A percentile compares a stretch with the other conserved stretches of the same genome.
phyloP scores from a whole-genome alignment of 2,329 filamentous ascomycete species.

The Aspergillus oerlinghausenensis region DNA sequence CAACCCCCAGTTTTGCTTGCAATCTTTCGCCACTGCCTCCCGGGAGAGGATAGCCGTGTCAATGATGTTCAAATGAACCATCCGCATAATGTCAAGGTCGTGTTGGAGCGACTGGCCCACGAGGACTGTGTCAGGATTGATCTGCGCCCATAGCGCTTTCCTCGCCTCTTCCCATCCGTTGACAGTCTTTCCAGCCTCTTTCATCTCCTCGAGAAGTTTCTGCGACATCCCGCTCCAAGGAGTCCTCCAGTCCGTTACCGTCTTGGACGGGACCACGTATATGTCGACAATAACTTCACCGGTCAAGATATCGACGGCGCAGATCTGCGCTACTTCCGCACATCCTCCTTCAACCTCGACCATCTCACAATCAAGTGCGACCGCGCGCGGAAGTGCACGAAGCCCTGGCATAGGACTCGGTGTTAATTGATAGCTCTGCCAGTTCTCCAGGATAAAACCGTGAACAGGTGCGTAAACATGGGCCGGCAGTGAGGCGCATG shows the following conservation, averaged over 20 bases:
- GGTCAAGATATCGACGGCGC: constrained; percentile 44
- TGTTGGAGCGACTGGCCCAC: constrained; percentile 46
- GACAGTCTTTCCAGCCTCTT: constrained; percentile 28
- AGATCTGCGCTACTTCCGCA: constrained; percentile 34
- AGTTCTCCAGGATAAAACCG: background rate
- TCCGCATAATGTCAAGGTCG: constrained; percentile 43
- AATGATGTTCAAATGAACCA: constrained; percentile 41
- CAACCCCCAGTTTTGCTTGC: constrained; percentile 30
- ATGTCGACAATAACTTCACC: constrained; percentile 44
- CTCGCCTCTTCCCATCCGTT: constrained; percentile 44
- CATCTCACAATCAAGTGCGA: constrained; percentile 50
- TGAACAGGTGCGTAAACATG: background rate
- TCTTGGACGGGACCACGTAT: constrained; percentile 36
- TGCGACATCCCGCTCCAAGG: constrained; percentile 38
- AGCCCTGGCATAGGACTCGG: background rate
- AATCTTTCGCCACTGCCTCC: constrained; percentile 22
- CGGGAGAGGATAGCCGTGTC: constrained; percentile 43
- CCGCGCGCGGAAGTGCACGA: constrained; percentile 15
- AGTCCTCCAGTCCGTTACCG: constrained; percentile 36
- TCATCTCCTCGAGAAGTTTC: constrained; percentile 28
- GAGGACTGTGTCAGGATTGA: constrained; percentile 44
- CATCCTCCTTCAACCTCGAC: constrained; percentile 29
- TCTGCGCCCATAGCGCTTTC: constrained; percentile 36
- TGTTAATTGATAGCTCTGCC: background rate
- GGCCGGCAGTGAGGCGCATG: background rate